phyloP scores from a whole-genome alignment of 345 rosid species.

The Heritiera littoralis region DNA sequence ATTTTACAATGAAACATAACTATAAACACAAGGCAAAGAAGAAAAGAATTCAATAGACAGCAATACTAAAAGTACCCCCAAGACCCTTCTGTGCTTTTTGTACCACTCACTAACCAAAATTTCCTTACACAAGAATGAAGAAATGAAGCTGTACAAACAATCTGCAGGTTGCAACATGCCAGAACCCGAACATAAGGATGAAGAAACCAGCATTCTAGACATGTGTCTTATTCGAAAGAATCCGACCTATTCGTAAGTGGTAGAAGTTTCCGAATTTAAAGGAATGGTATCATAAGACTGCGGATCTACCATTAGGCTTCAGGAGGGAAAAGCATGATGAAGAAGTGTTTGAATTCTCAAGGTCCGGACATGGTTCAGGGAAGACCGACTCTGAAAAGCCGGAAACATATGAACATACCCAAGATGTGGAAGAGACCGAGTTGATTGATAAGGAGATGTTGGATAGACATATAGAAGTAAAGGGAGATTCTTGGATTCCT shows the following conservation, averaged over 20 bases:
- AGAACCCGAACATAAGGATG: constrained; percentile 25
- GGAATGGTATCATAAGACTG: constrained; percentile 43
- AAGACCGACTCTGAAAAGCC: constrained; percentile 74
- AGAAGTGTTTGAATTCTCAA: constrained; percentile 38
- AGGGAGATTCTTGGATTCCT: constrained; percentile 71
- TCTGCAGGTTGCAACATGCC: constrained; percentile 39
- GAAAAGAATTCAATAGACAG: constrained; percentile 24
- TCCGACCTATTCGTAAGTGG: constrained; percentile 37
- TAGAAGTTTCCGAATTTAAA: constrained; percentile 23
- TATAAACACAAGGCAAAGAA: constrained; percentile 31
- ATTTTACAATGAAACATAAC: constrained; percentile 29
- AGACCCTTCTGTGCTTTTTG: constrained; percentile 26
- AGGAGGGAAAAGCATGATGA: constrained; percentile 33
- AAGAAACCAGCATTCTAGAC: constrained; percentile 39
- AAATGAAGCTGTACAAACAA: constrained; percentile 76
- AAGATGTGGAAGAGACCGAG: constrained; percentile 37
- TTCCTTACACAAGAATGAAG: constrained; percentile 81
- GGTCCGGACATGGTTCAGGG: constrained; percentile 70
- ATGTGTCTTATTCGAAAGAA: constrained; percentile 57
- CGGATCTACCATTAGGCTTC: constrained; percentile 42
- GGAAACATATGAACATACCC: constrained; percentile 71
- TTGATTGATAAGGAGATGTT: constrained; percentile 52
- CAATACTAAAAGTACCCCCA: constrained; percentile 9
- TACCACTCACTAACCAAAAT: constrained; percentile 47
- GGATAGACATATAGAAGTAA: constrained; percentile 66